Base-by-base conservation (phyloP, 805 yeast genomes). In the Myxozyma neglecta region DNA sequence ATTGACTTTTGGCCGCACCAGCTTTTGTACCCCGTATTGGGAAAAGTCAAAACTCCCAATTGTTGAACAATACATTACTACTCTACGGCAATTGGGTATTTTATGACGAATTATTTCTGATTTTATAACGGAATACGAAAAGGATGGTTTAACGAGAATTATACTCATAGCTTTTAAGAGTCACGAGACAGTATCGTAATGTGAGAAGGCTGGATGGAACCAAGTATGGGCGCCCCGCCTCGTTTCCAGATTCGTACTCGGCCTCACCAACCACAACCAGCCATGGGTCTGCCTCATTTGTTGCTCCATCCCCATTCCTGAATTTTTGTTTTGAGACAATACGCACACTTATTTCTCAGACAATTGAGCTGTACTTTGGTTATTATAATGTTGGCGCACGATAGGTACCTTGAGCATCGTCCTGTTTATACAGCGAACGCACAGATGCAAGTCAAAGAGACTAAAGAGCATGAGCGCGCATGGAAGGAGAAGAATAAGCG, bases 401-500 rank as follows among this genome's bases (percentile, higher is more conserved):
- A 18, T 3, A 39, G 10, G 10, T 16, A 11, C 20, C 18, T 11
- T 16, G 29, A 48, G 43, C 43, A 44, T n/a, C 32, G 32, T 11
- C 18, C 20, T 16, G 14, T 35, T 13, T 18, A 37, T 10, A 18
- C 20, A 14, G 9, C 9, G 5, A 20, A 18, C 14, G 35, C 53
- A 8, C 11, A 34, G 11, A 16, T 50, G 29, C 36, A 51, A 40
- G 47, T 39, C 11, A 37, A 13, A 8, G 48, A 52, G 35, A 29
- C 32, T 6, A 34, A 14, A 16, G 49, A 40, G n/a, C 42, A 10
- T 13, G 56, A 53, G 32, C 49, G 49, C 6, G 16, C 34, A 10
- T 54, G 57, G 57, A 16, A 16, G 6, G 51, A 42, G 45, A 49
- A 56, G 34, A 35, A 50, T n/a, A 40, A 16, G 20, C 55, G 60